Evolutionary conservation across 768 basidiomycete genomes (phyloP).

Genomic region (Pleurotus tuber-regium): DNA sequence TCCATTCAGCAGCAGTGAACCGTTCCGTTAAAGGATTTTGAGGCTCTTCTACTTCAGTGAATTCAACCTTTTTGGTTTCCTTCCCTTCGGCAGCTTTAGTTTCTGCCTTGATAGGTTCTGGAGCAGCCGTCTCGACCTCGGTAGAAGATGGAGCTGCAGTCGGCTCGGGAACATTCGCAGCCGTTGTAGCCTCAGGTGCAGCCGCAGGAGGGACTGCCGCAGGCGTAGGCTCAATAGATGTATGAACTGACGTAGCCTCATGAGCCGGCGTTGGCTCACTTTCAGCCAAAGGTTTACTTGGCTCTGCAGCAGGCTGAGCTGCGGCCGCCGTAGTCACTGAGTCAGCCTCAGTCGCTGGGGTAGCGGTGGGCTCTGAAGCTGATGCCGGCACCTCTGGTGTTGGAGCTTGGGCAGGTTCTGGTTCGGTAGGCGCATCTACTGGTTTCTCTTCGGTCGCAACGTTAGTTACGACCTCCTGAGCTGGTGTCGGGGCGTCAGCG

Average conservation of each 20-base stretch:
- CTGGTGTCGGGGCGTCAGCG: no score
- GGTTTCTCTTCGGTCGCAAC: no score
- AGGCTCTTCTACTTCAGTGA: slow-evolving; percentile 39
- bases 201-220: slow-evolving; percentile 17
- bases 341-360: slow-evolving; percentile 9
- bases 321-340: slow-evolving; percentile 10
- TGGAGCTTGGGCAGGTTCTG: background rate
- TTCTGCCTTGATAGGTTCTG: slow-evolving; percentile 10
- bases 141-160: slow-evolving; percentile 12
- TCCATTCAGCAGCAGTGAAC: slow-evolving; percentile 75
- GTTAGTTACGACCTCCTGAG: no score
- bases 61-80: slow-evolving; percentile 11
- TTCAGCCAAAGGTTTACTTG: background rate
- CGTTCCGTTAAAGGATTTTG: slow-evolving; percentile 67
- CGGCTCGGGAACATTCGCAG: slow-evolving; percentile 2
- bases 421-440: background rate
- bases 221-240: slow-evolving; percentile 10
- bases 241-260: slow-evolving; percentile 1
- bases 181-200: slow-evolving; percentile 15
- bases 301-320: slow-evolving; percentile 14
- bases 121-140: slow-evolving; percentile 12
- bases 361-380: slow-evolving; percentile 6
- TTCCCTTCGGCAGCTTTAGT: slow-evolving; percentile 19
- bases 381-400: background rate
- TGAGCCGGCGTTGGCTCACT: background rate